Base-by-base conservation (phyloP, 371 early-diverging fungal species). In the Rhizoclosmatium hyalinum region DNA sequence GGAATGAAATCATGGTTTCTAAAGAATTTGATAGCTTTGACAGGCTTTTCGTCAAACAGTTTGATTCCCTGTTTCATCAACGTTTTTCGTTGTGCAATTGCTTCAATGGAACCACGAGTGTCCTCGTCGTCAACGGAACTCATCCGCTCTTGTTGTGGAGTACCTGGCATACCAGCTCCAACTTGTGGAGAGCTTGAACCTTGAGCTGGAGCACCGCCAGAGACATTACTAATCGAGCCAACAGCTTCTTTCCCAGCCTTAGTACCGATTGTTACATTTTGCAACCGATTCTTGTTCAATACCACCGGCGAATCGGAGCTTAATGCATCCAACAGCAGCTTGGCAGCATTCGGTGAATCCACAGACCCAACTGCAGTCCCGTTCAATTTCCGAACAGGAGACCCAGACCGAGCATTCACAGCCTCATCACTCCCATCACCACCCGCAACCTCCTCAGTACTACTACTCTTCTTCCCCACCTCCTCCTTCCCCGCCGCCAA, bases 11-110 rank as follows among this genome's bases (percentile, higher is more conserved):
- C 84, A 47, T 81, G 54, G 45, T 80, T 72, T 12, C 78, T 69
- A 1, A 89, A 73, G n/a, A 82, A 75, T 42, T 75, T 74, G 65
- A 89, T 68, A 21, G 85, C 88, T 65, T 84, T 83, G 19, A 68
- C 64, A 5, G 88, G 87, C 45, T 82, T 83, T 42, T 75, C 64
- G 68, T 83, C 84, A 78, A 89, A 89, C 46, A 78, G 73, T 45
- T 77, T 74, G 19, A 89, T 55, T 21, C 68, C 81, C n/a, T 80
- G 75, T 14, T 74, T 50, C 65, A 86, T 56, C 21, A 75, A 60
- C 58, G 73, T 73, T 68, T 89, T 89, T 53, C 82, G 76, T 5
- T 75, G 72, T 3, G 82, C 82, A 6, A 84, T 45, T 46, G 80
- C 72, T 58, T 83, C 87, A 58, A 83, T 76, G 64, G 76, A 8